These are phyloP conservation scores for Penicillium sp. DNA, from an alignment of 2,329 filamentous ascomycete genomes.

Conservation along the genomic window DNA sequence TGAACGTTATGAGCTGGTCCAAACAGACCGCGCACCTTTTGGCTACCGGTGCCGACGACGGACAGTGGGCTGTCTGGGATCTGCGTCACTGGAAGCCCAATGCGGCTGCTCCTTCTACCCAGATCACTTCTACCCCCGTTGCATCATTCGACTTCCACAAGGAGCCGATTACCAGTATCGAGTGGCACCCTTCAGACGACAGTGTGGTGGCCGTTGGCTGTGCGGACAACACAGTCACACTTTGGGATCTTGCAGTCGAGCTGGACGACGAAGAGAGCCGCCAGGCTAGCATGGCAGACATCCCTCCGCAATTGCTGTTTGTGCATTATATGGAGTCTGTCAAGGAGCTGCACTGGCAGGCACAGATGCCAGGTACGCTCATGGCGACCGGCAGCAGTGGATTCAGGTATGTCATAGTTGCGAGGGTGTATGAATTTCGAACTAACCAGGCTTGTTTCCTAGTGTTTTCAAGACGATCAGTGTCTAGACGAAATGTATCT, in stretches of 20 bases:
- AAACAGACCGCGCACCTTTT: conserved; percentile 82
- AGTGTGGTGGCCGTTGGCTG: conserved; percentile 89
- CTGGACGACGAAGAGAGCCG: conserved; percentile 94
- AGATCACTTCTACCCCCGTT: conserved; percentile 67
- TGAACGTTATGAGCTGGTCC: conserved; percentile 97
- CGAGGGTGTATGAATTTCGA: not conserved
- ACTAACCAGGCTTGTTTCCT: conserved; percentile 19
- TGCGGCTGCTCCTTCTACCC: conserved; percentile 46
- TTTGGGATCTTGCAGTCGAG: conserved; percentile 97
- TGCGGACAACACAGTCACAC: conserved; percentile 86
- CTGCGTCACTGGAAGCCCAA: conserved; percentile 85
- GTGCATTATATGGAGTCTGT: conserved; percentile 94
- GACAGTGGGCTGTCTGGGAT: conserved; percentile 94
- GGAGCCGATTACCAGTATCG: conserved; percentile 90
- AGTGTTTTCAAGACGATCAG: conserved; percentile 81
- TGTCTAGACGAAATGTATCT: conserved; percentile 50
- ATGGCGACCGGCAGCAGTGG: conserved; percentile 84
- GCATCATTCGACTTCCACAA: conserved; percentile 93
- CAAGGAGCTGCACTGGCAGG: conserved; percentile 97
- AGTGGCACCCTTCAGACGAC: conserved; percentile 98
- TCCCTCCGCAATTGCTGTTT: conserved; percentile 91
- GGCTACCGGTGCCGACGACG: conserved; percentile 88
- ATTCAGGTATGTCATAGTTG: conserved; percentile 58
- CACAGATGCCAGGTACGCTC: conserved; percentile 84
- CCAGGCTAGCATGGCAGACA: conserved; percentile 80